A percentile compares a stretch with the other conserved stretches of the same genome.
Conservation (phyloP, 352 stramenopile species). For the Achlya hypogyna region DNA sequence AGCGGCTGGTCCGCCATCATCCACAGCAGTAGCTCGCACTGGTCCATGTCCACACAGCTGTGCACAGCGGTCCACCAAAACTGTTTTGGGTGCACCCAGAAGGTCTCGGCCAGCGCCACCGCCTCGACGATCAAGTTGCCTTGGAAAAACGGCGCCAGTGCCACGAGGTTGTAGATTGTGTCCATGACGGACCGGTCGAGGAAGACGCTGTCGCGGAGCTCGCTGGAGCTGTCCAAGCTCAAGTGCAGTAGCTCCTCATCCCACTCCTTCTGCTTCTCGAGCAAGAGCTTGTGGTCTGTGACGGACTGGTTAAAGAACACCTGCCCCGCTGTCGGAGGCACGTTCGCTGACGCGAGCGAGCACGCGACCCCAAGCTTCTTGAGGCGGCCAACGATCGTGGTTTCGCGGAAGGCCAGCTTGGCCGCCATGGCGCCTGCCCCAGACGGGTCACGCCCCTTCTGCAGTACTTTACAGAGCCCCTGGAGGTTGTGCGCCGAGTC, state of each 20-base stretch:
- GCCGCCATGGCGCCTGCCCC: neutral
- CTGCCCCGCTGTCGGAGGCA: neutral
- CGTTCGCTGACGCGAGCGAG: neutral
- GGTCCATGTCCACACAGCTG: constrained; percentile 9
- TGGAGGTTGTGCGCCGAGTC: neutral
- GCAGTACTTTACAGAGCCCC: neutral
- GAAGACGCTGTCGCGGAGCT: neutral
- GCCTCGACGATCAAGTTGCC: constrained; percentile 10
- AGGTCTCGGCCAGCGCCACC: neutral
- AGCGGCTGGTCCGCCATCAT: constrained; percentile 4
- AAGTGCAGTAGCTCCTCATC: constrained; percentile 5
- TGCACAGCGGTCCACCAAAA: constrained; percentile 13
- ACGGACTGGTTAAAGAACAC: neutral
- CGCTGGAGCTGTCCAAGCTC: neutral
- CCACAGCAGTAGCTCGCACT: constrained; percentile 12
- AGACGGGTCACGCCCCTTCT: neutral
- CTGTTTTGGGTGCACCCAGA: constrained; percentile 19
- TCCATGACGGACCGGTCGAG: constrained; percentile 12
- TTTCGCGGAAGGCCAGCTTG: constrained; percentile 13
- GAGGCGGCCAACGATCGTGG: constrained; percentile 11
- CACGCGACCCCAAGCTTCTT: neutral
- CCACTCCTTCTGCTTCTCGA: constrained; percentile 9
- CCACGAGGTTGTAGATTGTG: constrained; percentile 18
- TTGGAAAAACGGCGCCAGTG: constrained; percentile 16
- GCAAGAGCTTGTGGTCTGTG: neutral